Evolutionary conservation across 2,329 filamentous ascomycete genomes (phyloP), one percentile per base, ranked within the genome.

Genomic region (Paradendryphiella salina): DNA sequence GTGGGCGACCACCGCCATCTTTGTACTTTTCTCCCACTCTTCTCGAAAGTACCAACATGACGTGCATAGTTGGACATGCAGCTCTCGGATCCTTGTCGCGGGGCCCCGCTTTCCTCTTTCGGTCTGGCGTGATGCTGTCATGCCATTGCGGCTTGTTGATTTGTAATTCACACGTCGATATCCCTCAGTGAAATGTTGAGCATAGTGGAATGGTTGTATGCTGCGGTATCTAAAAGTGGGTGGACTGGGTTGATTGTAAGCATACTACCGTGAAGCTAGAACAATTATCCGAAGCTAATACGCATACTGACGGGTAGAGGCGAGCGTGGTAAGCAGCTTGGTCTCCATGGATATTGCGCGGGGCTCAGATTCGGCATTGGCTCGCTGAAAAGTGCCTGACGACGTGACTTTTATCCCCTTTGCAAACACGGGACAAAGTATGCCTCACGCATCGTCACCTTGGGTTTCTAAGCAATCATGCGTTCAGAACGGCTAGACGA

Each of bases 21-120:
- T 67, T 69, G 66, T 69, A 66, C 34, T n/a, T 20, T 21, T 15
- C 46, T 62, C 54, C 49, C 59, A 56, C 54, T 57, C 52, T 63
- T 60, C 54, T 50, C 39, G 45, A 53, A 55, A 39, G 36, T 44
- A 53, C 47, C 46, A 41, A 35, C 17, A 44, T 65, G 63, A 66
- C 64, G 61, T 63, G 43, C 43, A 15, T 48, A n/a, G 4, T 43
- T 33, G 18, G 33, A 31, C 36, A 44, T 35, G 11, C 14, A 40
- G 34, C 34, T 37, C 42, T 14, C 28, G 29, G 38, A 57, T 39
- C 47, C 43, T 41, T 51, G 44, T 26, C 8, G 59, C 31, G 60
- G 59, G 52, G 52, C 55, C 60, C 59, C 57, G 44, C 63, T 42
- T 60, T 50, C 46, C 60, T 42, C 26, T 36, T 54, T 54, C 10